Conservation (phyloP, 2,329 filamentous ascomycete genomes). For the Stemphylium beticola region DNA sequence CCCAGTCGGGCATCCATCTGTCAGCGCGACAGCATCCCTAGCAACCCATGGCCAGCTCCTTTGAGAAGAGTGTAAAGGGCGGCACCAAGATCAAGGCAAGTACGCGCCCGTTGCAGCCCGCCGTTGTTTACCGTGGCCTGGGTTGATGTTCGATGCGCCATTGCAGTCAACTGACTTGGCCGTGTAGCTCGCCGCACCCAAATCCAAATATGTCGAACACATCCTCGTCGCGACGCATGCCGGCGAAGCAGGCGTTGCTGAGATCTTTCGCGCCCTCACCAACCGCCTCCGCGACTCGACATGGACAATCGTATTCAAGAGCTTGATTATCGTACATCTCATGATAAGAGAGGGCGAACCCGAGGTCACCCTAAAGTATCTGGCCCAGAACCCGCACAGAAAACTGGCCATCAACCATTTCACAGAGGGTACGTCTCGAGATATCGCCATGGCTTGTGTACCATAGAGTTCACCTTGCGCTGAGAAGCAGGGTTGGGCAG, state of each 20-base stretch:
- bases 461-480: not conserved
- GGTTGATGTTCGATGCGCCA: not conserved
- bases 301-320: slow-evolving; percentile 99
- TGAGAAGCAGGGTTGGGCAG: slow-evolving; percentile 2
- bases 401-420: slow-evolving; percentile 88
- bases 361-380: slow-evolving; percentile 84
- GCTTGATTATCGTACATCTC: slow-evolving; percentile 90
- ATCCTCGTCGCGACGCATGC: slow-evolving; percentile 94
- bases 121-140: not conserved
- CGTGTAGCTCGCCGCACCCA: slow-evolving; percentile 84
- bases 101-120: slow-evolving; percentile 9
- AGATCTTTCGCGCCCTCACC: slow-evolving; percentile 92
- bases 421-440: slow-evolving; percentile 74
- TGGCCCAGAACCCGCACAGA: slow-evolving; percentile 77
- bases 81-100: slow-evolving; percentile 94
- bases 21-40: slow-evolving; percentile 18
- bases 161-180: slow-evolving; percentile 26
- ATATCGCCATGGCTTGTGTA: not conserved
- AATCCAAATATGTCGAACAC: slow-evolving; percentile 99
- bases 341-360: slow-evolving; percentile 96
- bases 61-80: slow-evolving; percentile 99
- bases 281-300: slow-evolving; percentile 90
- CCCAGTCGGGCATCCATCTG: slow-evolving; percentile 20
- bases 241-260: slow-evolving; percentile 90
- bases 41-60: slow-evolving; percentile 76